Evolutionary conservation across 129 eudicot genomes (phyloP).

Genomic region (Lactuca sativa): DNA sequence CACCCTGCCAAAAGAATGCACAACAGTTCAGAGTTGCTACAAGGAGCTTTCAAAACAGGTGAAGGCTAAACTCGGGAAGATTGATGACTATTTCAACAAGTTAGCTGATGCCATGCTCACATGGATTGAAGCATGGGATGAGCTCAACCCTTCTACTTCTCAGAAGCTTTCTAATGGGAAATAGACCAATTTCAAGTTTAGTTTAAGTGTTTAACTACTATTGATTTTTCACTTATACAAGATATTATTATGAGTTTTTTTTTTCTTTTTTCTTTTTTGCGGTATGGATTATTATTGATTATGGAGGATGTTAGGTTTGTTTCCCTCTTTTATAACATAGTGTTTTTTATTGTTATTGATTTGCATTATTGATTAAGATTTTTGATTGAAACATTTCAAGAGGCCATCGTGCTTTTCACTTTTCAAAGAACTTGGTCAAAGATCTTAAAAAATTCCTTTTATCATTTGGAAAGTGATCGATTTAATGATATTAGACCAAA

Average conservation of each 20-base stretch:
- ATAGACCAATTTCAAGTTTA: constrained; percentile 16
- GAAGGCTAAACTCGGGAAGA: constrained; percentile 47
- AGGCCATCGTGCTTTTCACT: too few relatives aligned
- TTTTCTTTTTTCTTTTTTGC: background rate
- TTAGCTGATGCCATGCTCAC: constrained; percentile 62
- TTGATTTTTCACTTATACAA: background rate
- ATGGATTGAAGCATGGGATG: constrained; percentile 69
- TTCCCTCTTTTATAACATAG: constrained; percentile 3
- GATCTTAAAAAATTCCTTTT: too few relatives aligned
- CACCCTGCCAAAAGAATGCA: constrained; percentile 53
- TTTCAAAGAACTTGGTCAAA: too few relatives aligned
- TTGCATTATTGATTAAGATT: background rate
- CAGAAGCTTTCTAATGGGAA: constrained; percentile 31
- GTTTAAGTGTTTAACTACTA: background rate
- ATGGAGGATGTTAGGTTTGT: constrained; percentile 16
- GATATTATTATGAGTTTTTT: constrained; percentile 13
- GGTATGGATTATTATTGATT: constrained; percentile 4
- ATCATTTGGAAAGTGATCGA: too few relatives aligned
- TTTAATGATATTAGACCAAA: too few relatives aligned
- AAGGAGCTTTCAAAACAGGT: constrained; percentile 54
- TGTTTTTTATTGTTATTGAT: background rate
- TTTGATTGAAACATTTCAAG: too few relatives aligned
- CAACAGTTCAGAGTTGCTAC: constrained; percentile 57
- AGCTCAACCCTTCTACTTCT: constrained; percentile 46
- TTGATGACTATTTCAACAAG: constrained; percentile 52